Base-by-base conservation (phyloP, 108 stramenopile species). In the Pseudonitzschia multiseries region DNA sequence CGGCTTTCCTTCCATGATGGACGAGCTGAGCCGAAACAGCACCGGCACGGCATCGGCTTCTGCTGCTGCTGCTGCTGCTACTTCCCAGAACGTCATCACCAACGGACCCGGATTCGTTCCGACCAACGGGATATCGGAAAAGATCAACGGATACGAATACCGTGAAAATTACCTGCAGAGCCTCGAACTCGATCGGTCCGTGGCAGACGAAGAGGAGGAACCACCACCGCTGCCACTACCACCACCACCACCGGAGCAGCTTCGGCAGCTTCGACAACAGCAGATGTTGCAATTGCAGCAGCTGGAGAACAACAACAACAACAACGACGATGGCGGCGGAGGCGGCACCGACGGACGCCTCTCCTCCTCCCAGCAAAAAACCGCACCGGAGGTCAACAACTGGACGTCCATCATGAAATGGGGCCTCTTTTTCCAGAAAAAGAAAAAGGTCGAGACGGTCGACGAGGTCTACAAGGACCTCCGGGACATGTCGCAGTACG, bases 341-440 rank as follows among this genome's bases (percentile, higher is more conserved):
- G n/a, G n/a, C n/a, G n/a, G n/a, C n/a, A n/a, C n/a, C n/a, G n/a
- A n/a, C 5, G 85, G 87, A 50, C 67, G 50, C 24, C 0, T 48
- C 14, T 26, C 67, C n/a, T n/a, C n/a, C n/a, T n/a, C n/a, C n/a
- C n/a, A n/a, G n/a, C 64, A 41, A 20, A 36, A 65, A 48, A 78
- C 83, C 18, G 89, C 87, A 6, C 87, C 87, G 52, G 90, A 91
- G 69, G 84, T 91, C 4, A 89, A 88, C 60, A 83, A 86, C 46
- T 91, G 90, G 90, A 89, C 90, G 59, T 77, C 78, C 4, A 81
- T 91, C 68, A 91, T 91, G 90, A 84, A 22, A 73, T 74, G 56
- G 22, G 57, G 54, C 8, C 48, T 71, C 44, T 67, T 50, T 22
- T 68, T 75, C 32, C 63, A 68, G 27, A 69, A 69, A 20, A 72